A percentile compares a stretch with the other conserved stretches of the same genome.
These are phyloP conservation scores for Erythrobasidium hasegawianum DNA, from an alignment of 1,284 basidiomycete species.

Conservation along the genomic window DNA sequence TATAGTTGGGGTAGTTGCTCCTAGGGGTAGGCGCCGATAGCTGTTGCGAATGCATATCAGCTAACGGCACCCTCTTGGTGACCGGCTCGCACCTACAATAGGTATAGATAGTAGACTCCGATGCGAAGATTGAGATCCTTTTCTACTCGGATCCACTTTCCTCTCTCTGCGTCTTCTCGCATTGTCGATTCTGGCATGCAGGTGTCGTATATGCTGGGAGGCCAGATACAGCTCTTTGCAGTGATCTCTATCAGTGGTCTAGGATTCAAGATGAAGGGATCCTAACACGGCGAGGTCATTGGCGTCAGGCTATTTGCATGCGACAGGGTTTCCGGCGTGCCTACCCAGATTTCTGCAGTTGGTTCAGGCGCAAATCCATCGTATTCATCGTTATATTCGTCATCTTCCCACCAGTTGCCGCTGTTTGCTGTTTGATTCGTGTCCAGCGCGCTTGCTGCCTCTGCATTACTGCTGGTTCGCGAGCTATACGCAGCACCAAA, in stretches of 20 bases:
- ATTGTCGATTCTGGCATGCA: constrained; percentile 38
- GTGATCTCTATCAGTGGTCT: constrained; percentile 41
- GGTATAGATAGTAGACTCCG: constrained; percentile 36
- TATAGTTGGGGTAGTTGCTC: constrained; percentile 23
- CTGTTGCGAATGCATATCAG: not conserved
- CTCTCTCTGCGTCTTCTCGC: constrained; percentile 39
- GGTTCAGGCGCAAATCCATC: constrained; percentile 17
- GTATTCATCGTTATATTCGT: constrained; percentile 20
- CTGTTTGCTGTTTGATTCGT: constrained; percentile 1
- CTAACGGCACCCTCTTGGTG: no score
- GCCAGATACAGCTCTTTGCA: constrained; percentile 41
- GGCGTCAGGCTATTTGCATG: no score
- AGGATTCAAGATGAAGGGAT: constrained; percentile 31
- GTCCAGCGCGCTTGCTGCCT: not conserved
- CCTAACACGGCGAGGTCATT: no score
- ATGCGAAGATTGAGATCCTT: constrained; percentile 39
- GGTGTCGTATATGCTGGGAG: constrained; percentile 42
- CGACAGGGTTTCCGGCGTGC: not conserved
- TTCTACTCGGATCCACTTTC: constrained; percentile 42
- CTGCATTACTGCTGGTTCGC: not conserved
- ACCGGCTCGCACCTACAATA: not conserved
- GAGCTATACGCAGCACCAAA: constrained; percentile 22
- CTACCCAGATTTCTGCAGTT: not conserved
- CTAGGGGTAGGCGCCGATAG: constrained; percentile 38
- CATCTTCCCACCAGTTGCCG: constrained; percentile 17